Conservation (phyloP, 2,329 filamentous ascomycete genomes). For the Ustulina deusta region DNA sequence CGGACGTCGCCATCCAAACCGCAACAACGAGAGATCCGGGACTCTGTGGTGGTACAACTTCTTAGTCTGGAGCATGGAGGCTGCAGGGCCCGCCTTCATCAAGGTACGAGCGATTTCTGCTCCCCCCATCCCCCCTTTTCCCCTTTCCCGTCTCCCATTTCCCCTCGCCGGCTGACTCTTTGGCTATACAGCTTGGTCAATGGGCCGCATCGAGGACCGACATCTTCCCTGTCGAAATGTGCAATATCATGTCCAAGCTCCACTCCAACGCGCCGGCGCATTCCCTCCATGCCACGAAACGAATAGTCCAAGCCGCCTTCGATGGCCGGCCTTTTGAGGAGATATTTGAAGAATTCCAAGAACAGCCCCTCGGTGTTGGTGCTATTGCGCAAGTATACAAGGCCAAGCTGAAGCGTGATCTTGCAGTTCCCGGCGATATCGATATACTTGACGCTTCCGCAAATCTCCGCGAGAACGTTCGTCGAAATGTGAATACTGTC, state of each 20-base stretch:
- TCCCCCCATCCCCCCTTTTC: not conserved
- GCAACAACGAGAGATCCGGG: conserved; percentile 80
- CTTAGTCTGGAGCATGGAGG: conserved; percentile 89
- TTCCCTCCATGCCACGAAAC: conserved; percentile 81
- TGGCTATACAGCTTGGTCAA: conserved; percentile 79
- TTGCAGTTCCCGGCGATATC: conserved; percentile 73
- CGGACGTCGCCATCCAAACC: conserved; percentile 71
- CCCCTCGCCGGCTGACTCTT: conserved; percentile 38
- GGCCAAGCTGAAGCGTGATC: conserved; percentile 85
- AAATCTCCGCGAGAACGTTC: conserved; percentile 75
- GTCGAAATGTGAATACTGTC: conserved; percentile 84
- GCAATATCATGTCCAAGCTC: conserved; percentile 90
- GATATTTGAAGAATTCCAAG: conserved; percentile 96
- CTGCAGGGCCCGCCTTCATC: conserved; percentile 94
- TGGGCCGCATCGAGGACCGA: conserved; percentile 97
- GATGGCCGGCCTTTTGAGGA: conserved; percentile 83
- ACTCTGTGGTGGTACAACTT: conserved; percentile 96
- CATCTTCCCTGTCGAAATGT: conserved; percentile 95
- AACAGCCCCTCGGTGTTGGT: conserved; percentile 88
- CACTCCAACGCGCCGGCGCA: conserved; percentile 96
- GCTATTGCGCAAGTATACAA: conserved; percentile 99
- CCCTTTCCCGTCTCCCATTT: no score
- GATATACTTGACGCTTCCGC: conserved; percentile 64
- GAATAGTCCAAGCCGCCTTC: conserved; percentile 85
- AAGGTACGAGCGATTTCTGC: conserved; percentile 69